phyloP scores from a whole-genome alignment of 2,329 filamentous ascomycete species.

The Seiridium cupressi region DNA sequence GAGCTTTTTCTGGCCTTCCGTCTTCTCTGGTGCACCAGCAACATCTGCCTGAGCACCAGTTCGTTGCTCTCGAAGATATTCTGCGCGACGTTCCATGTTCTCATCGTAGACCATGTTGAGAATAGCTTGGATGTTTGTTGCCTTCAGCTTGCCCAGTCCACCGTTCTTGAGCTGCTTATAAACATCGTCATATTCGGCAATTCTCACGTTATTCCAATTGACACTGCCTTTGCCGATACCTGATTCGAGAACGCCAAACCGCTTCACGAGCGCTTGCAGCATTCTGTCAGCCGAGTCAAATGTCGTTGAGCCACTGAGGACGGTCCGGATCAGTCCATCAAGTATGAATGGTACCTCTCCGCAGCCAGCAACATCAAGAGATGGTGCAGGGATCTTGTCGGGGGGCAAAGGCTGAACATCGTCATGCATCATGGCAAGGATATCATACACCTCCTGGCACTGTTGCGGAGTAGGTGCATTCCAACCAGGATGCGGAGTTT shows the following conservation, averaged over 20 bases:
- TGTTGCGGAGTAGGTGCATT: conserved; percentile 63
- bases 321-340: conserved; percentile 52
- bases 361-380: conserved; percentile 67
- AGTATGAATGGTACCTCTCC: conserved; percentile 55
- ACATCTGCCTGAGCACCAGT: conserved; percentile 40
- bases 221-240: conserved; percentile 70
- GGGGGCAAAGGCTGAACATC: conserved; percentile 54
- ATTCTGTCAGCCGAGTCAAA: conserved; percentile 58
- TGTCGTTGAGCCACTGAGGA: conserved; percentile 50
- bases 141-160: conserved; percentile 70
- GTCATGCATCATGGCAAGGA: conserved; percentile 67
- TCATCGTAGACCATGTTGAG: conserved; percentile 70
- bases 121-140: conserved; percentile 69
- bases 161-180: conserved; percentile 67
- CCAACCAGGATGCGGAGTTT: conserved; percentile 68
- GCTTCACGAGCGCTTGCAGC: conserved; percentile 61
- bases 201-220: conserved; percentile 70
- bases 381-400: conserved; percentile 66
- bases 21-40: conserved; percentile 37
- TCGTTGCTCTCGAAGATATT: conserved; percentile 41
- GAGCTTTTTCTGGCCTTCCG: conserved; percentile 47
- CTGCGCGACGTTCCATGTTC: conserved; percentile 48
- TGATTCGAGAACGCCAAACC: conserved; percentile 60
- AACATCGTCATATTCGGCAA: conserved; percentile 58
- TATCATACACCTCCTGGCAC: conserved; percentile 65